Evolutionary conservation across 345 rosid genomes (phyloP), one percentile per base, ranked within the genome.

Genomic region (Sonneratia alba): DNA sequence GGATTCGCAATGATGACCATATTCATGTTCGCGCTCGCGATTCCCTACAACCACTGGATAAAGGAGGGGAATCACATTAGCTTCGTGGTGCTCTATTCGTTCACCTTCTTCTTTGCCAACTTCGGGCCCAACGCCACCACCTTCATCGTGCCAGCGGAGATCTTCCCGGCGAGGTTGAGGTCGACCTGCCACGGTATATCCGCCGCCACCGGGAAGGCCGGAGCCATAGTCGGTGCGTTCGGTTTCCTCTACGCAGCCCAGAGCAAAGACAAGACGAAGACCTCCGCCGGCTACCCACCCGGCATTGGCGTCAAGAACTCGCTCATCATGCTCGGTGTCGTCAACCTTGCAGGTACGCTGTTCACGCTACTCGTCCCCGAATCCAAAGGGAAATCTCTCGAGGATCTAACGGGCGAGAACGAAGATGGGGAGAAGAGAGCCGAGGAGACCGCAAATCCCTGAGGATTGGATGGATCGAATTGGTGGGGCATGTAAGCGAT

Each of bases 71-170:
- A 91, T 82, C 78, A 77, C 22, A 79, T 87, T 12, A 86, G 89
- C 27, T 91, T 91, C 4, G 82, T 91, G 2, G 75, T 80, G 5
- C 67, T 89, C 22, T 91, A 91, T 75, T 83, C 91, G 6, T 48
- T 91, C 3, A 85, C 95, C 0, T 91, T 91, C 75, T 91, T 91
- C 84, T 91, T 91, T 57, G 79, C 90, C 19, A 91, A 91, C 53
- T 91, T 91, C 18, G 96, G 93, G 34, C 97, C 97, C 12, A 91
- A 88, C 19, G 87, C 96, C 37, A 89, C 93, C 7, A 89, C 97
- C 21, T 91, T 88, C 72, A 81, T 87, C 3, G 88, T 88, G 62
- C 96, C 93, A 3, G 93, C 91, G 2, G 96, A 89, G 83, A 87
- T 89, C 12, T 91, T 89, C 77, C 97, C 96, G 0, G 88, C 96